Evolutionary conservation across 1,139 yeast genomes (phyloP).

Genomic region (Blastobotrys indianensis): DNA sequence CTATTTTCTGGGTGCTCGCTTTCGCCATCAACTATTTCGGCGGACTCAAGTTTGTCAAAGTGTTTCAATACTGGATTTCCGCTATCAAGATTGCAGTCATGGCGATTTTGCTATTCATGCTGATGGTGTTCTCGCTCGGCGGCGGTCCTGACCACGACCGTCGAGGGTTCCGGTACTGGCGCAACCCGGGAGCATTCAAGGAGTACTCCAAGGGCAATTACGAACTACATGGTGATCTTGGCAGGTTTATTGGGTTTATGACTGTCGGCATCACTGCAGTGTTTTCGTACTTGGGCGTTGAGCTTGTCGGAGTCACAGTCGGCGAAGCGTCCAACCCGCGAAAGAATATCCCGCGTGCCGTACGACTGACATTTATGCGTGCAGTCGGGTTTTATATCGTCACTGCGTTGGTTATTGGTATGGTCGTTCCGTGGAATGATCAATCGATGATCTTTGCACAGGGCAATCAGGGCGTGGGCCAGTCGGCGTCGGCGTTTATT

Average conservation of each 20-base stretch:
- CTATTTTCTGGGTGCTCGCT: constrained; percentile 54
- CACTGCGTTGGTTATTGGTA: constrained; percentile 46
- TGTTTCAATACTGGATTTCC: constrained; percentile 61
- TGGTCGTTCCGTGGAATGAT: constrained; percentile 40
- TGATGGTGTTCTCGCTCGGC: constrained; percentile 63
- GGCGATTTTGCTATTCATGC: constrained; percentile 59
- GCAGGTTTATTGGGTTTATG: constrained; percentile 53
- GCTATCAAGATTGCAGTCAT: constrained; percentile 61
- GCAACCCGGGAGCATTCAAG: constrained; percentile 50
- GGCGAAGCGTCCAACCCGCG: constrained; percentile 79
- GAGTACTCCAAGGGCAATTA: constrained; percentile 36
- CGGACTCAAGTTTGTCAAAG: constrained; percentile 52
- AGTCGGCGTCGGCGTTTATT: constrained; percentile 57
- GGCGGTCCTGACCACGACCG: constrained; percentile 69
- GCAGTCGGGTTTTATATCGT: constrained; percentile 44
- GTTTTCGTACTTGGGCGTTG: constrained; percentile 73
- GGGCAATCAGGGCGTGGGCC: constrained; percentile 42
- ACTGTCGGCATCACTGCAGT: constrained; percentile 32
- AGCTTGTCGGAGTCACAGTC: constrained; percentile 67
- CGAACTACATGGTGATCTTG: constrained; percentile 42
- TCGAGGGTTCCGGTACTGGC: constrained; percentile 63
- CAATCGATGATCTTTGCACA: constrained; percentile 12
- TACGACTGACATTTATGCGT: constrained; percentile 63
- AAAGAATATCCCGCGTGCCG: constrained; percentile 65
- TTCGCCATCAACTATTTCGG: constrained; percentile 50